Conservation (phyloP, 352 stramenopile genomes). For the Phytophthora sansomeana region DNA sequence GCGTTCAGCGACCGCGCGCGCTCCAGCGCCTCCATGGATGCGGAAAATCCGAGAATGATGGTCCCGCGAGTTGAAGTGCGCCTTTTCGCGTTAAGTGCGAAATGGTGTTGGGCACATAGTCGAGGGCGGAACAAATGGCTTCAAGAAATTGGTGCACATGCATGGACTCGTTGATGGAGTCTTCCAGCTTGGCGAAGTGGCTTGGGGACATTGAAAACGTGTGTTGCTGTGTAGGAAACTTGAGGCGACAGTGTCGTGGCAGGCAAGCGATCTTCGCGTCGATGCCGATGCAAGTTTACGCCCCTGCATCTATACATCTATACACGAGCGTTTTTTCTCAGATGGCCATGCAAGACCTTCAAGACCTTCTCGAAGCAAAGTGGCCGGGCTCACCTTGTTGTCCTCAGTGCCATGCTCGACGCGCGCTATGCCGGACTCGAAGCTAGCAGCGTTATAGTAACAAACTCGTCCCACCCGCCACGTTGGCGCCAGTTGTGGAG, state of each 20-base stretch:
- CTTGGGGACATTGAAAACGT: no score
- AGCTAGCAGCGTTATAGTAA: neutral
- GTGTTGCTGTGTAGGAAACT: no score
- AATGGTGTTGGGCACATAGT: neutral
- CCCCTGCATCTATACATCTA: neutral
- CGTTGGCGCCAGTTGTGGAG: conserved; percentile 10
- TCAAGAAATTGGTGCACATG: conserved; percentile 4
- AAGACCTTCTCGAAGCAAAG: neutral
- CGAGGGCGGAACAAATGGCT: conserved; percentile 24
- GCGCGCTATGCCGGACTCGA: neutral
- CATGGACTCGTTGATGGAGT: no score
- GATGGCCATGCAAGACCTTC: neutral
- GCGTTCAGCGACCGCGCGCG: conserved; percentile 51
- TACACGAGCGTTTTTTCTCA: neutral
- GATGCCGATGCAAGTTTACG: neutral
- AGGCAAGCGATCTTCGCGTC: neutral
- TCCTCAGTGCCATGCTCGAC: conserved; percentile 1
- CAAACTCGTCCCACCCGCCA: neutral
- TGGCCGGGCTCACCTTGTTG: neutral
- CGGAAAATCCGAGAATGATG: conserved; percentile 28
- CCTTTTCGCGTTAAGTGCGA: neutral
- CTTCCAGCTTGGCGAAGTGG: no score
- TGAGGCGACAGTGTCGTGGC: neutral
- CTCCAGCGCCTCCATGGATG: conserved; percentile 38
- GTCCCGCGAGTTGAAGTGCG: conserved; percentile 13